Evolutionary conservation across 106 monocot species (phyloP), one percentile per base, ranked within the genome.

Genomic region (Dactylorhiza incarnata): DNA sequence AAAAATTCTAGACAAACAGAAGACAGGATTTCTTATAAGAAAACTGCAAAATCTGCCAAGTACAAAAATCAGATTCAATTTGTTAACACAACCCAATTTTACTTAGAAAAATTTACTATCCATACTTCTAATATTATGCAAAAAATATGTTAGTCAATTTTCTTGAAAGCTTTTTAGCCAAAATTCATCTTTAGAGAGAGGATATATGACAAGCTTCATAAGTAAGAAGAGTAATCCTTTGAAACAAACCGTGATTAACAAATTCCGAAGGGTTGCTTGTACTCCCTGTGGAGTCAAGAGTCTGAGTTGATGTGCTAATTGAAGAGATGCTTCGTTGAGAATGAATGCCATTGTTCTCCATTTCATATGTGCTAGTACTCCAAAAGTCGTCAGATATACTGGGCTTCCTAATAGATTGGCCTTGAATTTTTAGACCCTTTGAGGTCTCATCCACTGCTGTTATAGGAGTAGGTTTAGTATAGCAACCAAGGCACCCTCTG

Each of bases 401-500:
- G 2, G 74, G 75, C 56, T 85, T 89, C 71, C 78, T 87, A 10
- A 94, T 78, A 4, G 78, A 78, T 14, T 83, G 87, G 13, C 89
- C 97, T 78, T 94, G 91, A 45, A 94, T 94, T 80, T 74, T 94
- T 59, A 99, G 74, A 78, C 89, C 91, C 65, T 99, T 99, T 59
- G 91, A 85, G 37, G 93, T 91, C n/a, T 89, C 94, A 71, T 94
- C 94, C 19, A 94, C 97, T 47, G 91, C 91, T 82, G 86, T 94
- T 72, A 99, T 81, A 62, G 94, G 91, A 76, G 89, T 82, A 24
- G 94, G 82, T 70, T 91, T 94, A 65, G 73, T 79, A 82, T 83
- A 95, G 85, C 90, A 93, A 81, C 93, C 89, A 88, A 99, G 80
- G 83, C 91, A 99, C 87, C 89, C 84, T 87, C 94, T 99, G 94